Percentiles rank a stretch among this genome's conserved stretches.
phyloP scores from a whole-genome alignment of 306 rosid genomes.

The Betula pendula region DNA sequence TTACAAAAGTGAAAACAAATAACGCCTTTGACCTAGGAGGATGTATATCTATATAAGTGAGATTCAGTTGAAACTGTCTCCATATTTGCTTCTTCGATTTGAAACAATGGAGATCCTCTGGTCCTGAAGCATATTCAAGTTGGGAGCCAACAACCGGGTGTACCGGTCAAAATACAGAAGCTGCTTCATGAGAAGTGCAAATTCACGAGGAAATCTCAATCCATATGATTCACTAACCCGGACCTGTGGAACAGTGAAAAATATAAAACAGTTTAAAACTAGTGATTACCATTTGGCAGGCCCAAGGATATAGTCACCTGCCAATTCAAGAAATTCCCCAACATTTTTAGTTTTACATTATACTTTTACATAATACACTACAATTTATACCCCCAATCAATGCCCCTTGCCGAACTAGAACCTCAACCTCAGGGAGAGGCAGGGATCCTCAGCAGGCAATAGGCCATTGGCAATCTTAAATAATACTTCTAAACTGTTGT shows the following conservation, averaged over 20 bases:
- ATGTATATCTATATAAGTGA: constrained; percentile 22
- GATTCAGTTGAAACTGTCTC: constrained; percentile 38
- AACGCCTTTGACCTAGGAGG: constrained; percentile 23
- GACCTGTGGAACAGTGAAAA: constrained; percentile 46
- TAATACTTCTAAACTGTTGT: too few relatives aligned
- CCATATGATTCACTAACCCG: constrained; percentile 93
- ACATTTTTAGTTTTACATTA: background rate
- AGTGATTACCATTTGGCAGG: background rate
- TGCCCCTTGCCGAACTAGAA: background rate
- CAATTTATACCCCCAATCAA: background rate
- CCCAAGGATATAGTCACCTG: background rate
- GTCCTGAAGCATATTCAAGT: constrained; percentile 92
- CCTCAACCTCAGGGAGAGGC: background rate
- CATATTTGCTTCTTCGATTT: constrained; percentile 56
- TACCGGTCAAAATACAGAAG: constrained; percentile 92
- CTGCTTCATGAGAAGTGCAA: constrained; percentile 93
- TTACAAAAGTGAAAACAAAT: constrained; percentile 21
- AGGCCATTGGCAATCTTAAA: background rate
- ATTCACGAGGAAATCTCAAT: constrained; percentile 86
- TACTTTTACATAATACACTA: background rate
- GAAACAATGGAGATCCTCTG: constrained; percentile 84
- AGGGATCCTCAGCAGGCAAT: background rate
- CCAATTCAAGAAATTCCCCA: background rate
- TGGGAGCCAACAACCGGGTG: constrained; percentile 87
- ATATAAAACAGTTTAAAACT: constrained; percentile 9